A percentile compares a stretch with the other conserved stretches of the same genome.
Evolutionary conservation across 805 yeast genomes (phyloP).

Genomic region (Nematodospora valgi): DNA sequence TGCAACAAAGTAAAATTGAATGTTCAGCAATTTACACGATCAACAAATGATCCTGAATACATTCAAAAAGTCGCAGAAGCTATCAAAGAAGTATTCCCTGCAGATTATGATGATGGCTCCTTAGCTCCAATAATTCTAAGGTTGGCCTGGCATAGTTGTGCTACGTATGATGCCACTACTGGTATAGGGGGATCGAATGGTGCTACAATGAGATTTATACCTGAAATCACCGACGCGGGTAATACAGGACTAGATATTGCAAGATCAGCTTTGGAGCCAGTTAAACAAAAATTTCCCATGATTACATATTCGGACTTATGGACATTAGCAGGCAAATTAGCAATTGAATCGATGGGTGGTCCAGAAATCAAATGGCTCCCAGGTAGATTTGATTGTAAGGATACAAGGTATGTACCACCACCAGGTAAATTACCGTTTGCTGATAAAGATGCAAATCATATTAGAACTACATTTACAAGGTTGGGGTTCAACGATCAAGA

Average conservation of each 20-base stretch:
- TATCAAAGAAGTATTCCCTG: constrained; percentile 28
- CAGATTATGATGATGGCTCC: constrained; percentile 58
- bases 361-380: constrained; percentile 59
- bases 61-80: constrained; percentile 16
- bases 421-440: constrained; percentile 53
- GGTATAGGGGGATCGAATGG: constrained; percentile 66
- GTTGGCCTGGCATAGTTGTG: constrained; percentile 84
- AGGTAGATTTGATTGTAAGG: constrained; percentile 41
- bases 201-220: constrained; percentile 42
- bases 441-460: constrained; percentile 41
- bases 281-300: constrained; percentile 55
- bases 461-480: constrained; percentile 43
- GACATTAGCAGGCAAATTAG: constrained; percentile 68
- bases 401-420: constrained; percentile 34
- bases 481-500: constrained; percentile 68
- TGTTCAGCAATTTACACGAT: too few species aligned
- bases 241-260: constrained; percentile 53
- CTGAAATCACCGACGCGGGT: constrained; percentile 52
- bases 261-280: constrained; percentile 52
- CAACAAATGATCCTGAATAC: constrained; percentile 12
- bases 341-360: constrained; percentile 62
- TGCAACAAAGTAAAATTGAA: too few species aligned
- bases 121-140: constrained; percentile 79
- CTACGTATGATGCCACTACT: constrained; percentile 64
- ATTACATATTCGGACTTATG: constrained; percentile 65